These are phyloP conservation scores for Thielaviopsis populi DNA, from an alignment of 2,329 filamentous ascomycete genomes.

Conservation along the genomic window DNA sequence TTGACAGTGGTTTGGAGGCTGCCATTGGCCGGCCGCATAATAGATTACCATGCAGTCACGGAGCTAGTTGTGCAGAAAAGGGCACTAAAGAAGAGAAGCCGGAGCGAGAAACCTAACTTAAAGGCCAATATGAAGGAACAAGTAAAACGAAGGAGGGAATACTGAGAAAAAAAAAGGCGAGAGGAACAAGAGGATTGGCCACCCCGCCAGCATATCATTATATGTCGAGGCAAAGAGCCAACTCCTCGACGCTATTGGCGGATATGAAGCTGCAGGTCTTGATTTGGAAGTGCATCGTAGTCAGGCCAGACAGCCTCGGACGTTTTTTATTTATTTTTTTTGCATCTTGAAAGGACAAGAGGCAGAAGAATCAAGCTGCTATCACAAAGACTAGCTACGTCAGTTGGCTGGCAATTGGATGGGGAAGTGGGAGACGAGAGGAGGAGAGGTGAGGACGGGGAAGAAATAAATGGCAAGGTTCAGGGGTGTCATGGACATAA, in stretches of 20 bases:
- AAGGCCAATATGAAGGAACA: background rate
- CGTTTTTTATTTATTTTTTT: background rate
- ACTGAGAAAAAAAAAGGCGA: background rate
- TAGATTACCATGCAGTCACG: background rate
- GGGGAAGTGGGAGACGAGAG: background rate
- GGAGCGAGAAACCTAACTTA: background rate
- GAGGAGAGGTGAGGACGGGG: background rate
- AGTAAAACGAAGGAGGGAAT: background rate
- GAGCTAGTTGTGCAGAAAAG: background rate
- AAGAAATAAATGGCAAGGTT: background rate
- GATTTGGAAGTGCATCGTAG: background rate
- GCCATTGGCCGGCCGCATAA: background rate
- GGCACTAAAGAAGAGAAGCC: background rate
- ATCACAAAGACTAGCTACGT: background rate
- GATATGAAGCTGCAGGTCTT: background rate
- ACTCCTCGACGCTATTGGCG: background rate
- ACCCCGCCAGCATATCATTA: background rate
- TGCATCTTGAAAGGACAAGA: background rate
- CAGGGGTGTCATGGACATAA: background rate
- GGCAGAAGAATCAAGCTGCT: background rate
- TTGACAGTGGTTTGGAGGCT: background rate
- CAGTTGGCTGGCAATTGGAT: too few relatives aligned
- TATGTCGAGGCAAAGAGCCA: background rate
- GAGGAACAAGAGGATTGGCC: background rate
- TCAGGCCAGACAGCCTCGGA: background rate